Conservation (phyloP, 139 green algal genomes). For the Closterium sp. region DNA sequence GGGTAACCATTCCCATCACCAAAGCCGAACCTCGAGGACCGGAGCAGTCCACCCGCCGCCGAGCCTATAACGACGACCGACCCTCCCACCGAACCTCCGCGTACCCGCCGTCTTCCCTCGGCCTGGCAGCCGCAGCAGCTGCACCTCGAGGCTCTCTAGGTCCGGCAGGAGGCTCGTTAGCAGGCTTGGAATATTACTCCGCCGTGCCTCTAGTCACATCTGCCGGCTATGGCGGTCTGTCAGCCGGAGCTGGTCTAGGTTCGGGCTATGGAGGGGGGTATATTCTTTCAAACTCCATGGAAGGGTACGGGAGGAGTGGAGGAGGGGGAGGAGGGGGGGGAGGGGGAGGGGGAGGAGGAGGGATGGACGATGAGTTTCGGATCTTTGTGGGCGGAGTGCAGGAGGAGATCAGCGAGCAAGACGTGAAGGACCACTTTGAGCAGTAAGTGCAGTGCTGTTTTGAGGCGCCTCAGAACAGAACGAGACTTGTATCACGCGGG, state of each 20-base stretch:
- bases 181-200: background rate
- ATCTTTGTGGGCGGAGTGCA: slow-evolving; percentile 46
- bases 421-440: slow-evolving; percentile 37
- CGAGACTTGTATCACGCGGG: too few relatives aligned
- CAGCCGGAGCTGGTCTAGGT: background rate
- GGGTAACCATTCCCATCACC: background rate
- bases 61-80: background rate
- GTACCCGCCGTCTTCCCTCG: background rate
- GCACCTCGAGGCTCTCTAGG: background rate
- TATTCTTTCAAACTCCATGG: background rate
- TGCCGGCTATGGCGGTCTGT: background rate
- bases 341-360: background rate
- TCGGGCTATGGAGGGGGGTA: background rate
- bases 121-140: background rate
- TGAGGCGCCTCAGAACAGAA: background rate
- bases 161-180: too few relatives aligned
- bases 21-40: background rate
- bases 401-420: slow-evolving; percentile 23
- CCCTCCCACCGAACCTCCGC: background rate
- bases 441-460: slow-evolving; percentile 15
- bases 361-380: background rate
- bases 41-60: background rate
- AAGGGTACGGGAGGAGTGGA: background rate
- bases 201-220: background rate
- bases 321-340: background rate